These are phyloP conservation scores for Stipa capillata DNA, from an alignment of 176 grass and related monocot genomes.

Conservation along the genomic window DNA sequence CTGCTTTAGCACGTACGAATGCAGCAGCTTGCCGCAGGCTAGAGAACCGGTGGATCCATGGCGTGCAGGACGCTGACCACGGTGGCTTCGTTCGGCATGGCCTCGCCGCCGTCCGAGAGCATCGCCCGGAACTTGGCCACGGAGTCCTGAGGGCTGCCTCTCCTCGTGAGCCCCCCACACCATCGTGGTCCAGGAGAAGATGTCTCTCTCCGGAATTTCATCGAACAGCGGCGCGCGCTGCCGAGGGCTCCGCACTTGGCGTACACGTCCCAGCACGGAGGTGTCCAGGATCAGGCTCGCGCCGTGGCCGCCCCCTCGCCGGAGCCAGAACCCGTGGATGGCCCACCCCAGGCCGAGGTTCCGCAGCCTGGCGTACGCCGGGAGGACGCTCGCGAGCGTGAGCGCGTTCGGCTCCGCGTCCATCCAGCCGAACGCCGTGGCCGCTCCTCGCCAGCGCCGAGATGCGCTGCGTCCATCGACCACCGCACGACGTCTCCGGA, in stretches of 20 bases:
- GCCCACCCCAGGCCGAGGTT: slow-evolving; percentile 13
- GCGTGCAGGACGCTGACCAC: slow-evolving; percentile 35
- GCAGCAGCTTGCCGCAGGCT: slow-evolving; percentile 18
- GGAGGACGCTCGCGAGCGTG: slow-evolving; percentile 50
- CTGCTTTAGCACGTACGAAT: slow-evolving; percentile 23
- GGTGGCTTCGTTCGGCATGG: slow-evolving; percentile 32
- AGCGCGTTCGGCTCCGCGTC: slow-evolving; percentile 32
- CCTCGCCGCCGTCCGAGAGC: neutral
- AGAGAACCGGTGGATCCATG: slow-evolving; percentile 8
- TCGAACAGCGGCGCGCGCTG: slow-evolving; percentile 37
- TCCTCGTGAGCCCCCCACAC: slow-evolving; percentile 30
- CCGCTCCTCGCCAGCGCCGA: slow-evolving; percentile 40
- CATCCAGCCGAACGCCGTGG: slow-evolving; percentile 29
- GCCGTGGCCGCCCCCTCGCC: slow-evolving; percentile 11
- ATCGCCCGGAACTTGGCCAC: slow-evolving; percentile 22
- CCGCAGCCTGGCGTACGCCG: slow-evolving; percentile 35
- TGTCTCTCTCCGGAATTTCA: slow-evolving; percentile 38
- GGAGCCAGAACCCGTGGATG: slow-evolving; percentile 35
- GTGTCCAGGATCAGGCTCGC: slow-evolving; percentile 42
- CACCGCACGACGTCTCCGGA: slow-evolving; percentile 36
- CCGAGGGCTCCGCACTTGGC: slow-evolving; percentile 26
- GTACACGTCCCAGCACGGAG: slow-evolving; percentile 40
- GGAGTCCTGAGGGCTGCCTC: slow-evolving; percentile 23
- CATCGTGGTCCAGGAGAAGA: slow-evolving; percentile 44
- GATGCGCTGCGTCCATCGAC: slow-evolving; percentile 46